Evolutionary conservation across 2,329 filamentous ascomycete species (phyloP).

Genomic region (Xylariaceae sp.): DNA sequence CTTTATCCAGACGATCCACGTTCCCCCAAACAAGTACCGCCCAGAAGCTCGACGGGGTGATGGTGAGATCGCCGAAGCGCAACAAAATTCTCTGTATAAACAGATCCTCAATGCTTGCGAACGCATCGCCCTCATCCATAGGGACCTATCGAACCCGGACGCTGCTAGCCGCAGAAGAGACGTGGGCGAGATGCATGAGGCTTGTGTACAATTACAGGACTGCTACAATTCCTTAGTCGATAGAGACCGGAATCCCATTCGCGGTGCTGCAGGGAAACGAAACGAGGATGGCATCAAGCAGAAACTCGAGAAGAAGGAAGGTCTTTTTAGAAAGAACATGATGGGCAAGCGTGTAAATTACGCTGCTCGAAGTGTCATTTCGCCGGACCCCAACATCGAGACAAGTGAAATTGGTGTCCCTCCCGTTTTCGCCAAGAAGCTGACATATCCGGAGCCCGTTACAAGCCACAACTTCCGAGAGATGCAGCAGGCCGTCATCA

Average conservation of each 20-base stretch:
- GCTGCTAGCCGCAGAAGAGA: conserved; percentile 46
- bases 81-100: conserved; percentile 86
- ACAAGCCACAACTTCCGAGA: conserved; percentile 97
- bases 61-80: conserved; percentile 77
- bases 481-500: conserved; percentile 92
- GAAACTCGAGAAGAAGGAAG: conserved; percentile 96
- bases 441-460: conserved; percentile 95
- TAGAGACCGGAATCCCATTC: conserved; percentile 76
- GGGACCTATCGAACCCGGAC: conserved; percentile 51
- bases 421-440: conserved; percentile 92
- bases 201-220: conserved; percentile 82
- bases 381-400: conserved; percentile 96
- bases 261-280: conserved; percentile 70
- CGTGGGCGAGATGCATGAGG: conserved; percentile 73
- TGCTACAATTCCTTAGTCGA: conserved; percentile 91
- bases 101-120: conserved; percentile 74
- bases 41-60: conserved; percentile 80
- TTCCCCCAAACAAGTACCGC: conserved; percentile 88
- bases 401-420: conserved; percentile 98
- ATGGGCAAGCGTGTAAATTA: conserved; percentile 99
- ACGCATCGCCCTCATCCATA: conserved; percentile 68
- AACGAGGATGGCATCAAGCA: conserved; percentile 97
- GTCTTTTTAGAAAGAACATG: conserved; percentile 98
- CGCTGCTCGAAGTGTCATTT: conserved; percentile 95
- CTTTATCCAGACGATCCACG: conserved; percentile 80